Evolutionary conservation across 331 rosid species (phyloP), one percentile per base, ranked within the genome.

Genomic region (Quercus lobata): DNA sequence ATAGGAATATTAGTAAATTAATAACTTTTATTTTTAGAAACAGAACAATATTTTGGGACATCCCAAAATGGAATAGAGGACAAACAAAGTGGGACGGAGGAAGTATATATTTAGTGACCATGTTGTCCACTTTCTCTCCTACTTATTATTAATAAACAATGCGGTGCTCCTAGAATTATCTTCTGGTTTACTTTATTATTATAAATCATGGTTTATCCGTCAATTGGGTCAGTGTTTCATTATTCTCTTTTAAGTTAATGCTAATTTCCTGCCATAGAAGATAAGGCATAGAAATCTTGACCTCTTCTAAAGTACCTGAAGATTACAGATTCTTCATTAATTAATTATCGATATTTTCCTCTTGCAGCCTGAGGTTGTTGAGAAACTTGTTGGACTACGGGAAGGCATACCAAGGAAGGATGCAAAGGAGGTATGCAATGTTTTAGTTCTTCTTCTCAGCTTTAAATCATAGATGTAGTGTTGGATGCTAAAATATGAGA

Each of bases 341-440:
- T 77, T 77, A 69, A 79, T 54, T 80, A 12, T 75, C 61, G 19
- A 44, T 76, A 76, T 76, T 69, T 55, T 27, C 58, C 58, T 84
- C 77, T 82, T 87, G 84, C 84, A 95, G 98, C 90, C 93, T 68
- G 97, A 95, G 80, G 99, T 93, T 79, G 99, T 95, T 3, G 98
- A 95, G 90, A 95, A 90, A 85, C 99, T 95, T 78, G 98, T 95
- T 58, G 92, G 91, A 72, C 82, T 93, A 54, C 90, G 98, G 84
- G 97, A 95, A 89, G 99, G 99, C 84, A 95, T 95, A 73, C 98
- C 98, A 12, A 84, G 93, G 80, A 95, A 93, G 79, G 99, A 93
- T 76, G 99, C 98, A 17, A 95, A 95, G 79, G 98, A 95, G 99
- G 99, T 95, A 84, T 41, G 30, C 66, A 75, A 19, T 74, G 75